Evolutionary conservation across 768 basidiomycete genomes (phyloP).

Genomic region (Mycena olivaceomarginata): DNA sequence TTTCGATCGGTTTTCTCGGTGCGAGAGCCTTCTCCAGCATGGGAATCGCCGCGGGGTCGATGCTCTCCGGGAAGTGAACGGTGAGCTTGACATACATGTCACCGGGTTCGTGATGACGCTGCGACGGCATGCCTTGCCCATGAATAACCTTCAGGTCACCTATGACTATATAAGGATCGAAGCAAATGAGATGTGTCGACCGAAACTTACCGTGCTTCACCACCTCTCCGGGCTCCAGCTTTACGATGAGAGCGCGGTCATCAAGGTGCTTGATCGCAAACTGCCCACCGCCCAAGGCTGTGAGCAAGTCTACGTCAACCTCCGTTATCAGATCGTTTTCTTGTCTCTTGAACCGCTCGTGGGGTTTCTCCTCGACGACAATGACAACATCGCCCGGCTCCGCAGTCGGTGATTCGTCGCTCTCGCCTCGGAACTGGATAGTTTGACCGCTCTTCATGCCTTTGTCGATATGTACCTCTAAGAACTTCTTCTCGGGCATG

Average conservation of each 20-base stretch:
- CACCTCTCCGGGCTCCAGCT: constrained; percentile 91
- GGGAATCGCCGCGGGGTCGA: constrained; percentile 80
- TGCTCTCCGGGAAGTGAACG: constrained; percentile 92
- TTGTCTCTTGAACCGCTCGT: constrained; percentile 91
- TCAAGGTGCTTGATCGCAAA: constrained; percentile 95
- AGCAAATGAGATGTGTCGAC: background rate
- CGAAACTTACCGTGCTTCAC: constrained; percentile 89
- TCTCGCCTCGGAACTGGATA: constrained; percentile 92
- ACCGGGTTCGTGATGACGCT: constrained; percentile 97
- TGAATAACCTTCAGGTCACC: constrained; percentile 93
- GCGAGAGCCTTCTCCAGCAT: constrained; percentile 92
- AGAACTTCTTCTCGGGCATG: constrained; percentile 93
- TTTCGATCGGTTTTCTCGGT: constrained; percentile 80
- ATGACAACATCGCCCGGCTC: constrained; percentile 97
- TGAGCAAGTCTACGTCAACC: constrained; percentile 94
- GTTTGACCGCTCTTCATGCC: constrained; percentile 97
- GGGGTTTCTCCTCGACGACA: constrained; percentile 94
- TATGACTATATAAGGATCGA: constrained; percentile 53
- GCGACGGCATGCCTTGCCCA: constrained; percentile 99
- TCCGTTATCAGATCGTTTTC: constrained; percentile 92
- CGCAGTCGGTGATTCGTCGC: constrained; percentile 92
- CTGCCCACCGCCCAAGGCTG: constrained; percentile 94
- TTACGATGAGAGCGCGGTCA: constrained; percentile 90
- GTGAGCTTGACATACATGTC: constrained; percentile 92
- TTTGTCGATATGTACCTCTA: constrained; percentile 99